A percentile compares a stretch with the other conserved stretches of the same genome.
These are phyloP conservation scores for Sporothrix brasiliensis DNA, from an alignment of 2,329 filamentous ascomycete species.

Conservation along the genomic window DNA sequence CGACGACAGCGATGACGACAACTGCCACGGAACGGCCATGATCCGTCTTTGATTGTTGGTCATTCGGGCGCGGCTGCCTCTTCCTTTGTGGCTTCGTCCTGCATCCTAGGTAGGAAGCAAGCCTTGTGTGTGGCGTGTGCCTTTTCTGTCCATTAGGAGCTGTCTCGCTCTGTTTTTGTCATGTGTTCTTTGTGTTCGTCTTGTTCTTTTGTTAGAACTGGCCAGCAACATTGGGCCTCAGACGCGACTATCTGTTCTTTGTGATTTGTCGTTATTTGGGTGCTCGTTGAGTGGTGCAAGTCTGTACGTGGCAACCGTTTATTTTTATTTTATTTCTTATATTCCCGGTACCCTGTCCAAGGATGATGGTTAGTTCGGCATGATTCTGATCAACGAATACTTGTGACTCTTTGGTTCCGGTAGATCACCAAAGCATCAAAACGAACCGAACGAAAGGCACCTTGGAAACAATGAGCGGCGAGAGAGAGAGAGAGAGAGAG, in stretches of 20 bases:
- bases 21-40: slow-evolving; percentile 17
- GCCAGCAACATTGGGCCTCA: background rate
- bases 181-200: background rate
- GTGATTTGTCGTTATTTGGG: slow-evolving; percentile 1
- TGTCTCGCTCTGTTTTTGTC: background rate
- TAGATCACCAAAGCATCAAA: slow-evolving; percentile 18
- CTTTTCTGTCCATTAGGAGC: background rate
- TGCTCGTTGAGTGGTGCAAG: background rate
- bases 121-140: background rate
- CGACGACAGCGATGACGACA: slow-evolving; percentile 14
- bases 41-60: background rate
- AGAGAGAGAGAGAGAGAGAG: background rate
- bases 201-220: slow-evolving; percentile 1
- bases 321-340: background rate
- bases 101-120: no score
- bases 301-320: background rate
- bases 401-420: background rate
- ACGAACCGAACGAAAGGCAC: slow-evolving; percentile 1
- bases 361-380: slow-evolving; percentile 16
- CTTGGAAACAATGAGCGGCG: background rate
- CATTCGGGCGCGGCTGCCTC: slow-evolving; percentile 9
- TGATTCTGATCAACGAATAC: slow-evolving; percentile 23
- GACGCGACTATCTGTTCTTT: background rate
- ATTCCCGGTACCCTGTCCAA: background rate
- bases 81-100: slow-evolving; percentile 2